A percentile compares a stretch with the other conserved stretches of the same genome.
Evolutionary conservation across 2,329 filamentous ascomycete species (phyloP).

Genomic region (Arachnomyces sp.): DNA sequence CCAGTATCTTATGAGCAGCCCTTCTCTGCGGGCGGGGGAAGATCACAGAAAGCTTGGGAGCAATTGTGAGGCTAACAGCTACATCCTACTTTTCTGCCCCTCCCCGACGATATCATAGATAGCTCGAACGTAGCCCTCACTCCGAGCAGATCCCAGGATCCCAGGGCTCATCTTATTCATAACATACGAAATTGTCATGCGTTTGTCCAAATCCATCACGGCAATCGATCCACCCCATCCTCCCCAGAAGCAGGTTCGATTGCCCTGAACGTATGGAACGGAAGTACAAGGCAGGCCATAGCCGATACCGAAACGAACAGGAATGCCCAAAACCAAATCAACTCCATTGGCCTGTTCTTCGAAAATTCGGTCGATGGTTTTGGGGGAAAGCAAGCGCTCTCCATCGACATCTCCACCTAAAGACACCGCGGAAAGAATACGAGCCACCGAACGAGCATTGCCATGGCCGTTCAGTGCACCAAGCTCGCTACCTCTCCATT

Average conservation of each 20-base stretch:
- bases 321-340: constrained; percentile 32
- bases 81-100: neutral
- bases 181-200: constrained; percentile 38
- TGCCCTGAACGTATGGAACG: constrained; percentile 16
- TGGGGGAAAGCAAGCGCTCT: constrained; percentile 28
- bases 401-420: constrained; percentile 27
- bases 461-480: constrained; percentile 39
- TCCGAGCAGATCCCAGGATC: constrained; percentile 22
- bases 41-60: too few relatives aligned
- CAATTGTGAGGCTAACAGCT: too few relatives aligned
- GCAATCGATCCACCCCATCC: constrained; percentile 41
- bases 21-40: too few relatives aligned
- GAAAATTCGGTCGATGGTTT: constrained; percentile 36
- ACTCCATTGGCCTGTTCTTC: constrained; percentile 35
- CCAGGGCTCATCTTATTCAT: constrained; percentile 40
- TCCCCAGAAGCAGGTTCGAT: constrained; percentile 35
- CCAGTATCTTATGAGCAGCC: too few relatives aligned
- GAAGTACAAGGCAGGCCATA: constrained; percentile 29
- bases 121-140: constrained; percentile 23
- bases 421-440: constrained; percentile 35
- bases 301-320: constrained; percentile 38
- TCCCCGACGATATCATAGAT: constrained; percentile 22
- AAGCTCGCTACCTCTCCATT: constrained; percentile 35
- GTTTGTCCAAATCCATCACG: constrained; percentile 37
- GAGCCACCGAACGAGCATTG: constrained; percentile 38